phyloP scores from a whole-genome alignment of 768 basidiomycete genomes.

The Psilocybe cyanescens region DNA sequence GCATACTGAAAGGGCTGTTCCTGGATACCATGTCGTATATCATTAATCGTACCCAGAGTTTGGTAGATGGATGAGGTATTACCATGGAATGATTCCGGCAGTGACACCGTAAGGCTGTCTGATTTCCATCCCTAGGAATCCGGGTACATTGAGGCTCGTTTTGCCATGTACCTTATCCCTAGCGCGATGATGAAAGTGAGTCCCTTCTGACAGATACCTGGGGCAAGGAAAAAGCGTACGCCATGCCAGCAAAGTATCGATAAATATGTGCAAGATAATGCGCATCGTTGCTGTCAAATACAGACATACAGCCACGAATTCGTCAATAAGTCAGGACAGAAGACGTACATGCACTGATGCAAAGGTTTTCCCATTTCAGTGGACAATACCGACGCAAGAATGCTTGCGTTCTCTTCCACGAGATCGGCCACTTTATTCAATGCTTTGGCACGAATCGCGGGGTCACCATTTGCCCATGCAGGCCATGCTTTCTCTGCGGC shows the following conservation, averaged over 20 bases:
- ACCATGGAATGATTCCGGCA: slow-evolving; percentile 11
- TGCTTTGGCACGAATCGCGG: slow-evolving; percentile 25
- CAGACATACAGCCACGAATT: too few relatives aligned
- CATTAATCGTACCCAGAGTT: too few relatives aligned
- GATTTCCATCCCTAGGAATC: slow-evolving; percentile 7
- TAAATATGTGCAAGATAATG: slow-evolving; percentile 10
- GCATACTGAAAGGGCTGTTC: slow-evolving; percentile 4
- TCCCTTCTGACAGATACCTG: background rate
- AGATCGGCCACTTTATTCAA: slow-evolving; percentile 37
- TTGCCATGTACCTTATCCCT: slow-evolving; percentile 5
- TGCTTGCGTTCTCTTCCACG: slow-evolving; percentile 29
- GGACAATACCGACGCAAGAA: slow-evolving; percentile 32
- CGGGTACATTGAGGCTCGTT: slow-evolving; percentile 5
- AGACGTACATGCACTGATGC: background rate
- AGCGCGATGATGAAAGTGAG: background rate
- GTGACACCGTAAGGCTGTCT: slow-evolving; percentile 9
- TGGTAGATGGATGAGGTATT: background rate
- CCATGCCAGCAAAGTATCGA: background rate
- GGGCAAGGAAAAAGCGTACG: background rate
- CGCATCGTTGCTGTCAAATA: slow-evolving; percentile 14
- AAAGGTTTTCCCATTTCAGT: slow-evolving; percentile 55
- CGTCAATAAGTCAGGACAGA: background rate
- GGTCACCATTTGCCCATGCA: slow-evolving; percentile 8
- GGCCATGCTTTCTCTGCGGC: slow-evolving; percentile 9
- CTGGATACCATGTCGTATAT: background rate